These are phyloP conservation scores for Heterobasidion irregulare DNA, from an alignment of 1,284 basidiomycete species.

Conservation along the genomic window DNA sequence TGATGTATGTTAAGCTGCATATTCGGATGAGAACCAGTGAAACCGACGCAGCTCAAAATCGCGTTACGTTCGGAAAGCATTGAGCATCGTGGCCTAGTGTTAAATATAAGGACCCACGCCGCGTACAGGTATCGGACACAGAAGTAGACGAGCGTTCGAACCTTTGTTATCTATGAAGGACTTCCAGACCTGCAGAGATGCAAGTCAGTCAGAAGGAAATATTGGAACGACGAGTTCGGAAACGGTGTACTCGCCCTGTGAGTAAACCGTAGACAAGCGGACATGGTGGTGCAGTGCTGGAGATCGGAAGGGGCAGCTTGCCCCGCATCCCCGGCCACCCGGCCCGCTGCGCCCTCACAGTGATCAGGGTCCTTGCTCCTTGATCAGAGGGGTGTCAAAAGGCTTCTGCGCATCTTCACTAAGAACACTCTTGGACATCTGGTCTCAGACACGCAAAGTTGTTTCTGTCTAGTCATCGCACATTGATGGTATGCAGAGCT, in stretches of 20 bases:
- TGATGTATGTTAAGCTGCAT: constrained; percentile 52
- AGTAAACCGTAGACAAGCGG: constrained; percentile 62
- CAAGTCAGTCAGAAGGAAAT: background rate
- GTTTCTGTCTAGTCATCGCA: no score
- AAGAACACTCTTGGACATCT: no score
- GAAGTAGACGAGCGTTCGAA: background rate
- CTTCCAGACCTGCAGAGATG: constrained; percentile 55
- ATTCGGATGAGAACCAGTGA: background rate
- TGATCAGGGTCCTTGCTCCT: no score
- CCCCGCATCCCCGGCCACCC: no score
- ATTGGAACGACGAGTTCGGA: background rate
- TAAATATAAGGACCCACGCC: no score
- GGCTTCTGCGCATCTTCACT: no score
- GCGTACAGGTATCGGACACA: no score
- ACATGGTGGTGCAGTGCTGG: constrained; percentile 26
- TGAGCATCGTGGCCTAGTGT: constrained; percentile 62
- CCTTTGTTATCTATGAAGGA: constrained; percentile 73
- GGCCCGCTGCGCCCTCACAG: no score
- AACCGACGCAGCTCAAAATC: background rate
- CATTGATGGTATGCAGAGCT: no score
- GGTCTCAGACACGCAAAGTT: no score
- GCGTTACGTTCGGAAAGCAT: constrained; percentile 68
- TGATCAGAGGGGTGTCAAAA: no score
- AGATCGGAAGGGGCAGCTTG: background rate
- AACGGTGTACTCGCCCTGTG: constrained; percentile 6